Evolutionary conservation across 2,329 filamentous ascomycete genomes (phyloP), one percentile per base, ranked within the genome.

Genomic region (Nemania diffusa): DNA sequence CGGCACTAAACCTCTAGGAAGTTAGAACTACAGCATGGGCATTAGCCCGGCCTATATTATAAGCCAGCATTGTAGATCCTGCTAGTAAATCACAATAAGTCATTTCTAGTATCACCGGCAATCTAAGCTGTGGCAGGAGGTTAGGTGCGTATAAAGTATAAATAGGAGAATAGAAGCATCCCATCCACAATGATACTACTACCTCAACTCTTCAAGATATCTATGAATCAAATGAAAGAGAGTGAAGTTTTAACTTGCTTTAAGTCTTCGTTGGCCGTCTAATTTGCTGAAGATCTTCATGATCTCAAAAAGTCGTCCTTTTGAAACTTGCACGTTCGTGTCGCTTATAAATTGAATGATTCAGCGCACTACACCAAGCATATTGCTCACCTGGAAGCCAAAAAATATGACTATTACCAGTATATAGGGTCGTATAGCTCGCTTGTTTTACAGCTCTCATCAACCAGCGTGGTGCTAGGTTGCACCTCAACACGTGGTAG

Each of bases 251-350:
- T 34, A 1, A 52, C 61, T 5, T 7, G 13, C 24, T 24, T 52
- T 9, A 57, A 7, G 8, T 1, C 3, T 34, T 34, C 57, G 44
- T 7, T 65, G 51, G 11, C 8, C 7, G 27, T 34, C 20, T 24
- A 58, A n/a, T 5, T 1, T 29, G 1, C 17, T 15, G 13, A 27
- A 1, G 2, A 48, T 5, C 26, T 58, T 50, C n/a, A 57, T 11
- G 20, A 66, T 62, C 27, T 66, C 52, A 15, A 26, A 22, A 34
- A 62, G 15, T 44, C 58, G 58, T 29, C 52, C 42, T 24, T 22
- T 48, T 8, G 57, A 56, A 4, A 51, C 24, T 37, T 7, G 1
- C 1, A 60, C 26, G 11, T 13, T 13, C 26, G 37, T 26, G 3
- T 17, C n/a, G 7, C 26, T 40, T 20, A 61, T n/a, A n/a, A n/a